Evolutionary conservation across 2,329 filamentous ascomycete species (phyloP), one percentile per base, ranked within the genome.

Genomic region (Juglanconis oblonga): DNA sequence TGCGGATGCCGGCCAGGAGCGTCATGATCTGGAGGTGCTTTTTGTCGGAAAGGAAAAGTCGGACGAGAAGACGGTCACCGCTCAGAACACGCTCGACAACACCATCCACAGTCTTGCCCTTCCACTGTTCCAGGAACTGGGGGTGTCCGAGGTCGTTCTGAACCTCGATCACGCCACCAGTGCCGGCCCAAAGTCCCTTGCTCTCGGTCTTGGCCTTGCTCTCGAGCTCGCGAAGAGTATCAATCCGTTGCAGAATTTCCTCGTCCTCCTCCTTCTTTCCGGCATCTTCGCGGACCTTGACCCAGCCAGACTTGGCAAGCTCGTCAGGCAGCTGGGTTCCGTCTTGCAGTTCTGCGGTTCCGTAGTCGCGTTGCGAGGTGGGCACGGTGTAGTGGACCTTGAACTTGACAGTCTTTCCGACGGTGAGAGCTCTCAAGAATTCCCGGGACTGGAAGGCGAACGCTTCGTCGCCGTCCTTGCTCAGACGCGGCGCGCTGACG

Each of bases 371-470:
- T 64, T 91, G 88, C 48, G 87, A 89, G 58, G 87, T 89, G 14
- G 94, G 92, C 62, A 98, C 89, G 62, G 89, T 91, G 78, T 99
- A 98, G 56, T 93, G 82, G 48, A 96, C 82, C 62, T 87, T 86
- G 80, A 94, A 97, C 68, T 93, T 87, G 64, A 99, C 82, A 33
- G 88, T 84, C 76, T 97, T 97, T 71, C 94, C 94, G 59, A 98
- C 89, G 45, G 89, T 83, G 55, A 93, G 81, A 66, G 89, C 87
- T 70, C 95, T 90, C 63, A 99, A 84, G 73, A 90, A 95, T 76
- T 99, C 95, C 71, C 95, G 91, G 62, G 95, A 97, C 76, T 95
- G 89, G 76, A 97, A 99, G 61, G 91, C 92, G 71, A 90, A 96
- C 42, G 89, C 87, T 83, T 97, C 93, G 70, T 97, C 94, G 60